Evolutionary conservation across 2,329 filamentous ascomycete genomes (phyloP).

Genomic region (Neoascochyta sp.): DNA sequence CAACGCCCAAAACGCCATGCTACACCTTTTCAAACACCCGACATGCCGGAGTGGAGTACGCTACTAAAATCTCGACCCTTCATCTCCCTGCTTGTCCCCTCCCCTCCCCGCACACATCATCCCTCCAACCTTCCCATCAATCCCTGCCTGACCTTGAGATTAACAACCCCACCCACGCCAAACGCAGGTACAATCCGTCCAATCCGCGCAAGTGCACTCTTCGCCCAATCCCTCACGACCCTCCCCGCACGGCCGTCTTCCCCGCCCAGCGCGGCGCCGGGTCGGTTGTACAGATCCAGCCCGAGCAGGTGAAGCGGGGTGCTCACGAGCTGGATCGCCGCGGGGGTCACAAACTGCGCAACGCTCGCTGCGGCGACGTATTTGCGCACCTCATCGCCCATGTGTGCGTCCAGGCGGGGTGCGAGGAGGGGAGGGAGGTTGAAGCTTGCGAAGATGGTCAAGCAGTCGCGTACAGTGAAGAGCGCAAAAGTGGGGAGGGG

Average conservation of each 20-base stretch:
- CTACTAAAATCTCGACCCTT: too few species aligned
- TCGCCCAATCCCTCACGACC: conserved; percentile 71
- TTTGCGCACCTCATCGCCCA: conserved; percentile 48
- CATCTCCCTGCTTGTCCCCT: too few species aligned
- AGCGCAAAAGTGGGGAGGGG: conserved; percentile 69
- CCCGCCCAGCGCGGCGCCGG: conserved; percentile 49
- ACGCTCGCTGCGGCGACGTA: conserved; percentile 48
- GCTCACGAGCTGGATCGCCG: conserved; percentile 70
- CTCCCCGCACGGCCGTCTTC: conserved; percentile 58
- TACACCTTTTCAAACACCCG: too few species aligned
- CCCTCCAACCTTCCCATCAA: conserved; percentile 56
- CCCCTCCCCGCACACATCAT: neutral
- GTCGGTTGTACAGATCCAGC: conserved; percentile 79
- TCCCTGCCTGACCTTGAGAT: conserved; percentile 63
- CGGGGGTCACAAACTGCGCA: conserved; percentile 78
- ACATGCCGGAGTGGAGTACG: too few species aligned
- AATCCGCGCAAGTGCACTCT: conserved; percentile 71
- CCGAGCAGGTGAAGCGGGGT: conserved; percentile 84
- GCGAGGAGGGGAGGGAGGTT: conserved; percentile 80
- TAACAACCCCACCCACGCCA: conserved; percentile 83
- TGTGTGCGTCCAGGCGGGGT: conserved; percentile 54
- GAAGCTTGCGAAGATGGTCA: conserved; percentile 90
- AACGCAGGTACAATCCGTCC: conserved; percentile 85
- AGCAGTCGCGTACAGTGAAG: conserved; percentile 77
- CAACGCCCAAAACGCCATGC: too few species aligned